phyloP scores from a whole-genome alignment of 164 flowering plant species.

The Stephania yunnanensis region DNA sequence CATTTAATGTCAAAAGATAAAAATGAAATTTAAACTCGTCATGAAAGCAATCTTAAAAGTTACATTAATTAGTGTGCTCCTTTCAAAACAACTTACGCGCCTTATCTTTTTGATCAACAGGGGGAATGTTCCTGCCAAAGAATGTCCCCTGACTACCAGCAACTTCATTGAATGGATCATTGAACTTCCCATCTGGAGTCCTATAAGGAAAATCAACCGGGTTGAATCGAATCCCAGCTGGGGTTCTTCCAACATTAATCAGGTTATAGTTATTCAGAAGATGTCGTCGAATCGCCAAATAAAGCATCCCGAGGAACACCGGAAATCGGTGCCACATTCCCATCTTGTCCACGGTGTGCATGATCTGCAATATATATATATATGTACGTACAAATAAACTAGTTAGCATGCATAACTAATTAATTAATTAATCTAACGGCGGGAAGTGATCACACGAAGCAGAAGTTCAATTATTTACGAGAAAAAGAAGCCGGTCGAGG shows the following conservation, averaged over 20 bases:
- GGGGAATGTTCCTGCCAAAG: constrained; percentile 39
- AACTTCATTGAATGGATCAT: too few species aligned
- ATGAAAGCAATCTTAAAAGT: too few species aligned
- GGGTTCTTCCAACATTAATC: constrained; percentile 32
- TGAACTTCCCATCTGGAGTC: too few species aligned
- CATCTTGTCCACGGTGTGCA: constrained; percentile 32
- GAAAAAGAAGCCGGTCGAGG: constrained; percentile 30
- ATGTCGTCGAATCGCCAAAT: constrained; percentile 30
- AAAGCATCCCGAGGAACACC: constrained; percentile 32
- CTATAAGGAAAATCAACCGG: too few species aligned
- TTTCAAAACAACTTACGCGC: constrained; percentile 6
- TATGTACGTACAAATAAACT: neutral
- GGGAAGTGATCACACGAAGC: neutral
- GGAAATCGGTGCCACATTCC: constrained; percentile 39
- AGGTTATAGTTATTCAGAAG: constrained; percentile 35
- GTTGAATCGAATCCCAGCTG: constrained; percentile 18
- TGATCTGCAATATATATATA: constrained; percentile 8
- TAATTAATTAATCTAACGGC: neutral
- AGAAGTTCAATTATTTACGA: constrained; percentile 13
- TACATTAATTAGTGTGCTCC: too few species aligned
- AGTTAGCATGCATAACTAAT: too few species aligned
- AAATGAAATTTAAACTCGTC: too few species aligned
- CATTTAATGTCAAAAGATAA: too few species aligned
- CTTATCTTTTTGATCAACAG: constrained; percentile 26
- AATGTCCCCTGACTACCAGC: constrained; percentile 33